phyloP scores from a whole-genome alignment of 2,329 filamentous ascomycete species.

The Myriosclerotinia scirpicola region DNA sequence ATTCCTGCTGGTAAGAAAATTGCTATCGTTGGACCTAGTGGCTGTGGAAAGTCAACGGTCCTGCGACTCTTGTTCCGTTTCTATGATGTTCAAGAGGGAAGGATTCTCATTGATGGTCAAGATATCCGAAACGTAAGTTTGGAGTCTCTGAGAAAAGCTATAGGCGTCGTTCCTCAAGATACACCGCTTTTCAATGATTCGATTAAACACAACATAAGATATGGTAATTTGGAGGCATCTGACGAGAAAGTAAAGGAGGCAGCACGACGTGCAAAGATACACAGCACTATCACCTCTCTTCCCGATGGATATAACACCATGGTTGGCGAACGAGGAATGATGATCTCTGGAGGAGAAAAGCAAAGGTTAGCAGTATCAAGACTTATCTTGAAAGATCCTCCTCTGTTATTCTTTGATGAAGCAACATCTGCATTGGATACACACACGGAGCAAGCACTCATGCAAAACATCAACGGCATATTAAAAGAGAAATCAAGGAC shows the following conservation, averaged over 20 bases:
- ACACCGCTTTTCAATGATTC: conserved; percentile 97
- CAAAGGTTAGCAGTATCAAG: conserved; percentile 83
- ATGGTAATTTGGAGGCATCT: conserved; percentile 78
- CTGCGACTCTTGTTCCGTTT: conserved; percentile 88
- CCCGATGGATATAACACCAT: conserved; percentile 88
- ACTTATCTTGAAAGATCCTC: conserved; percentile 83
- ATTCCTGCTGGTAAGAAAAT: conserved; percentile 97
- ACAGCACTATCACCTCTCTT: conserved; percentile 76
- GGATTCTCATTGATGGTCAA: conserved; percentile 89
- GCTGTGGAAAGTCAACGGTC: conserved; percentile 94
- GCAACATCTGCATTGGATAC: conserved; percentile 91
- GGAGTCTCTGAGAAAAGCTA: conserved; percentile 78
- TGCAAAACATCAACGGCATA: conserved; percentile 91
- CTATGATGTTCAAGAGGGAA: conserved; percentile 83
- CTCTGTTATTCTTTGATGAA: conserved; percentile 91
- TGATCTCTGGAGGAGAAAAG: conserved; percentile 96
- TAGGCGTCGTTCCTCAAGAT: conserved; percentile 96
- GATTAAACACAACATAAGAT: conserved; percentile 92
- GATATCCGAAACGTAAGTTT: conserved; percentile 82
- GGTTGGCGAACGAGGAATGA: conserved; percentile 91
- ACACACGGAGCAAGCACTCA: conserved; percentile 85
- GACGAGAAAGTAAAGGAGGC: conserved; percentile 72
- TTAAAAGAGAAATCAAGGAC: conserved; percentile 84
- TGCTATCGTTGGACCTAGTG: conserved; percentile 90
- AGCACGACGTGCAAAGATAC: conserved; percentile 78